phyloP scores from a whole-genome alignment of 2,329 filamentous ascomycete species.

The Drechslerella coelobrocha region DNA sequence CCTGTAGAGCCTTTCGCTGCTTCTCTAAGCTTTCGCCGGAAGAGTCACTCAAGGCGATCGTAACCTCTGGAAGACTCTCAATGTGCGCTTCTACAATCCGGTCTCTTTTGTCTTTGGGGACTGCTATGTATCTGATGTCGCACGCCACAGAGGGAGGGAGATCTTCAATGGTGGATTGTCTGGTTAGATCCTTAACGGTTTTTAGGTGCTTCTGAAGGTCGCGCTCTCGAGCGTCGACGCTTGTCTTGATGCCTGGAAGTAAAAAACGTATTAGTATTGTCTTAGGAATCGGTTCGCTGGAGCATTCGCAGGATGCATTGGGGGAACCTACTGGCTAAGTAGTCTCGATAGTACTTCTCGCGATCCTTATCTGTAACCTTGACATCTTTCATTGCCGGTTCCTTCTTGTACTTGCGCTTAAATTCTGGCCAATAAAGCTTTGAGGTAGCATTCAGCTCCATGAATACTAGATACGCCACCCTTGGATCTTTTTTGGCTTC shows the following conservation, averaged over 20 bases:
- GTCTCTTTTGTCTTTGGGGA: conserved; percentile 66
- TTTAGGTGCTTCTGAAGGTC: conserved; percentile 73
- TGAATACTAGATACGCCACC: conserved; percentile 80
- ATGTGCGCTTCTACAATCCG: conserved; percentile 72
- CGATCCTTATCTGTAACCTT: conserved; percentile 76
- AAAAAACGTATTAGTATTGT: neutral
- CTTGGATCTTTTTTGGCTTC: conserved; percentile 82
- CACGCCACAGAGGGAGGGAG: conserved; percentile 70
- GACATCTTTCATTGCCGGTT: conserved; percentile 77
- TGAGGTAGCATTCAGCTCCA: conserved; percentile 80
- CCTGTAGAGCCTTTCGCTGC: conserved; percentile 72
- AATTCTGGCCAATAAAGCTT: conserved; percentile 99
- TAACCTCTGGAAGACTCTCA: conserved; percentile 68
- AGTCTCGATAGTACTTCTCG: conserved; percentile 80
- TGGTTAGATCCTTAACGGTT: conserved; percentile 69
- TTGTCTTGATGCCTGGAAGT: conserved; percentile 61
- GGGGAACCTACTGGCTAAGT: conserved; percentile 58
- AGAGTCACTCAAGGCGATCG: conserved; percentile 62
- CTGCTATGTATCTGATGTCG: conserved; percentile 74
- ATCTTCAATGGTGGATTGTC: conserved; percentile 64
- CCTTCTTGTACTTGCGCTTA: conserved; percentile 85
- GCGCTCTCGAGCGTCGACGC: conserved; percentile 70
- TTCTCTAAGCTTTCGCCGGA: conserved; percentile 63
- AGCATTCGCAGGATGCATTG: neutral
- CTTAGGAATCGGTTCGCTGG: too few species aligned